Conservation (phyloP, 2,329 filamentous ascomycete genomes). For the Metarhizium rileyi region DNA sequence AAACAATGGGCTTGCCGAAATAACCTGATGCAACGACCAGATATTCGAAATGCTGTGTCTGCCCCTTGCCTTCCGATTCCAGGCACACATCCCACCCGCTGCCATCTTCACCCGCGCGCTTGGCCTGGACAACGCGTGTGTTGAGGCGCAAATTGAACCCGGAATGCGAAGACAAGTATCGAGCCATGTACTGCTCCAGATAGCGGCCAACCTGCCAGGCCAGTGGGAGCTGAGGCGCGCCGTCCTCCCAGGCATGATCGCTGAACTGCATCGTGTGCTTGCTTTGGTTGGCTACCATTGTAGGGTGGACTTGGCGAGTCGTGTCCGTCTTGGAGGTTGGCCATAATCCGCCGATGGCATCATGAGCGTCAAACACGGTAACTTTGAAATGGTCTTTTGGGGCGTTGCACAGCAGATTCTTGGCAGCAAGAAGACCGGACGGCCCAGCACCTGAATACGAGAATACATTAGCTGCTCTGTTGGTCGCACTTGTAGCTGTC, state of each 20-base stretch:
- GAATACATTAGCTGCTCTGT: neutral
- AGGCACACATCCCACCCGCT: slow-evolving; percentile 33
- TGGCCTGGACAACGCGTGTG: slow-evolving; percentile 33
- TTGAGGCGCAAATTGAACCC: slow-evolving; percentile 39
- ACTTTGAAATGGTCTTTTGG: slow-evolving; percentile 50
- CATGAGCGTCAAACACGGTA: slow-evolving; percentile 58
- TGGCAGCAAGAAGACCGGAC: slow-evolving; percentile 59
- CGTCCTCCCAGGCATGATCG: slow-evolving; percentile 60
- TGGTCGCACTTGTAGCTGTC: neutral
- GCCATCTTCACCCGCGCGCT: slow-evolving; percentile 17
- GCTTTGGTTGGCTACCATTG: slow-evolving; percentile 67
- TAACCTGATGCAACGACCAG: slow-evolving; percentile 67
- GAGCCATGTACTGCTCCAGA: slow-evolving; percentile 51
- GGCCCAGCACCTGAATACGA: slow-evolving; percentile 57
- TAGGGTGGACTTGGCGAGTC: slow-evolving; percentile 49
- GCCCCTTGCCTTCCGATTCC: slow-evolving; percentile 24
- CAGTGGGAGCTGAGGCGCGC: slow-evolving; percentile 56
- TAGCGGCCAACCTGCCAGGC: slow-evolving; percentile 72
- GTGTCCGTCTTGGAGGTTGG: slow-evolving; percentile 40
- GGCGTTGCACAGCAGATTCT: slow-evolving; percentile 57
- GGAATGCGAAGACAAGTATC: slow-evolving; percentile 38
- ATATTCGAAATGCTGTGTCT: slow-evolving; percentile 54
- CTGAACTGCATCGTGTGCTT: slow-evolving; percentile 64
- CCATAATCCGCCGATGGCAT: slow-evolving; percentile 71
- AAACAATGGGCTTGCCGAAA: slow-evolving; percentile 53